These are phyloP conservation scores for Cucurbita pepo DNA, from an alignment of 306 rosid species.

Conservation along the genomic window DNA sequence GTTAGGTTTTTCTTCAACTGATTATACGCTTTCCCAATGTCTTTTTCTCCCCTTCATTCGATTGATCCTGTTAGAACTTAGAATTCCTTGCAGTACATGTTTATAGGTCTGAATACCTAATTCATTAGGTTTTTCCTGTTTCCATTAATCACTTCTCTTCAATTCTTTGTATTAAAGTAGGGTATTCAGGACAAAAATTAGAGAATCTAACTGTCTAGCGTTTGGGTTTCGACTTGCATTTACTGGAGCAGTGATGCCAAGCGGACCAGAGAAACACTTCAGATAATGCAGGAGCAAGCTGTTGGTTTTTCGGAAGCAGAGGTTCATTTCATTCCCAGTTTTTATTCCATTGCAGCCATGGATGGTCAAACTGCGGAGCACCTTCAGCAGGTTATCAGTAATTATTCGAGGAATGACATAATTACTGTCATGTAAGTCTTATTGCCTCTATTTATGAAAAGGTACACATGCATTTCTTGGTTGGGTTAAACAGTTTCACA, in stretches of 20 bases:
- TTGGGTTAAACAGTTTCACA: not conserved
- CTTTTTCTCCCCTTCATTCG: not conserved
- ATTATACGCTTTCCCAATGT: not conserved
- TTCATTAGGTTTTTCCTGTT: not conserved
- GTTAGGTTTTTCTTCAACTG: slow-evolving; percentile 22
- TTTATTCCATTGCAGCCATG: slow-evolving; percentile 94
- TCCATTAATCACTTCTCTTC: not conserved
- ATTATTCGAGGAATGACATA: slow-evolving; percentile 61
- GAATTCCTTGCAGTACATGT: not conserved
- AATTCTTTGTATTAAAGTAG: slow-evolving; percentile 2
- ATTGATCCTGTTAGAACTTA: not conserved
- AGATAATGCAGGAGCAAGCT: slow-evolving; percentile 74
- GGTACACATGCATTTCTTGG: not conserved
- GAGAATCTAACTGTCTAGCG: not conserved
- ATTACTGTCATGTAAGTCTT: slow-evolving; percentile 63
- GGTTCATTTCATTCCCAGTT: slow-evolving; percentile 78
- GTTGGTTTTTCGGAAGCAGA: slow-evolving; percentile 54
- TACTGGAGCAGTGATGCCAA: slow-evolving; percentile 44
- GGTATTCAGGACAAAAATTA: not conserved
- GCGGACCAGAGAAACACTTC: slow-evolving; percentile 74
- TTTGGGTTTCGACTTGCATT: not conserved
- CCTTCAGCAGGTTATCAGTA: slow-evolving; percentile 63
- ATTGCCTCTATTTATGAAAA: not conserved
- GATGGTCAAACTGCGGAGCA: slow-evolving; percentile 99
- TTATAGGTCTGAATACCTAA: not conserved